Evolutionary conservation across 495 filamentous ascomycete genomes (phyloP), one percentile per base, ranked within the genome.

Genomic region (Sphaerosporella brunnea): DNA sequence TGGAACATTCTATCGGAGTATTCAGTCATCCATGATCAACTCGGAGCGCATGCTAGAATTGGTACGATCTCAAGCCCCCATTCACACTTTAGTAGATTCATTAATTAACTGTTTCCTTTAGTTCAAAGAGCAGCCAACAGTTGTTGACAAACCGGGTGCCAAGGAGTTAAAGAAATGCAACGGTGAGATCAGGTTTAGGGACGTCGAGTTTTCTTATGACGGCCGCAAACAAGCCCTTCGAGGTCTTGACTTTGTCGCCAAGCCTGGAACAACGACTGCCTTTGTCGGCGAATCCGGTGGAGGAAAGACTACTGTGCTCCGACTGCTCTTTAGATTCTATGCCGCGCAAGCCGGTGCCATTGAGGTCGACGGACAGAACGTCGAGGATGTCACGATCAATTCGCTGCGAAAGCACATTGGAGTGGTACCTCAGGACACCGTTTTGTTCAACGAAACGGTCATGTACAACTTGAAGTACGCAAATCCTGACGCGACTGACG

Each of bases 21-120:
- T 95, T 19, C 90, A 97, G 64, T 86, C 84, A 28, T 83, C 86
- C 42, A 80, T 97, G 80, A 96, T 51, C 92, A 97, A 67, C 71
- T 97, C 39, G 72, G 90, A 34, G n/a, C n/a, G n/a, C n/a, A n/a
- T n/a, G n/a, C n/a, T 92, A 97, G 65, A 93, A 85, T 10, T 67
- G 96, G 40, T 65, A 96, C 44, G 90, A 97, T 61, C 96, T 97
- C 92, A 90, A 96, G 64, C 95, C 92, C 0, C 72, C 96, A 10
- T 97, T 97, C 69, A 94, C 93, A 61, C 69, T 97, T n/a, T 92
- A 97, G 62, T 95, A 93, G 61, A 92, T 96, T n/a, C n/a, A n/a
- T n/a, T n/a, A n/a, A n/a, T n/a, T n/a, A n/a, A n/a, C n/a, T n/a
- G n/a, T n/a, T n/a, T n/a, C n/a, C n/a, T n/a, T n/a, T n/a, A n/a